Conservation (phyloP, 1,139 yeast genomes). For the Hemisphaericaspora xylofermentans region DNA sequence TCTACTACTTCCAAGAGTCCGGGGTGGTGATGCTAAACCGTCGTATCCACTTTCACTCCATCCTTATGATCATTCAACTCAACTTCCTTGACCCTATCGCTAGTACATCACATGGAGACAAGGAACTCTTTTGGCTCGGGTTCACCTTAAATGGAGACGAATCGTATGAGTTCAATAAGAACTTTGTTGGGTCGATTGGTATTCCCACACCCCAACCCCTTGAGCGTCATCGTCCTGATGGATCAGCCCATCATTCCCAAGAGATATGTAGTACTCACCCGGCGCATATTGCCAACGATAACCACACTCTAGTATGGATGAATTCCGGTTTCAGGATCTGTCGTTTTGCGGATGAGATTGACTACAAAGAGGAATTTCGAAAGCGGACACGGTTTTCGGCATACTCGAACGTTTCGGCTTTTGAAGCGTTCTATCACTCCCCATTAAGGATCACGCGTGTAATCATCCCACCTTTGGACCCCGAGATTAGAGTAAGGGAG, state of each 20-base stretch:
- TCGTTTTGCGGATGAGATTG: conserved; percentile 22
- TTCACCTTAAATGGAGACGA: conserved; percentile 55
- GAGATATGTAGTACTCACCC: conserved; percentile 42
- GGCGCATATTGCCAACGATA: conserved; percentile 35
- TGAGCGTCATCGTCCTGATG: conserved; percentile 26
- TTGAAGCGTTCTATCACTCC: conserved; percentile 26
- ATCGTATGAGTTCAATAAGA: conserved; percentile 46
- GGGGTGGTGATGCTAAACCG: conserved; percentile 50
- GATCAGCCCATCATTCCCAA: conserved; percentile 21
- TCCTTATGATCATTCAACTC: conserved; percentile 44
- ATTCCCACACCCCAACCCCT: conserved; percentile 31
- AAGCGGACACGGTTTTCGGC: conserved; percentile 21
- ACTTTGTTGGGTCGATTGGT: conserved; percentile 55
- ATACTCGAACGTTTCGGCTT: conserved; percentile 20
- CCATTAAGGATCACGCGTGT: conserved; percentile 28
- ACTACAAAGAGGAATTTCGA: conserved; percentile 23
- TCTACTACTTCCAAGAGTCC: conserved; percentile 51
- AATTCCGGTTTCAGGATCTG: conserved; percentile 35
- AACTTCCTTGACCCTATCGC: conserved; percentile 39
- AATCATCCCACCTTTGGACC: conserved; percentile 30
- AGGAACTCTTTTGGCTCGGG: conserved; percentile 65
- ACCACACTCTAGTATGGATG: conserved; percentile 31
- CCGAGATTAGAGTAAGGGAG: conserved; percentile 14
- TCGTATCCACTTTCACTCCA: conserved; percentile 38
- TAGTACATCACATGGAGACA: conserved; percentile 56